These are phyloP conservation scores for Calonectria hawksworthii DNA, from an alignment of 2,329 filamentous ascomycete species.

Conservation along the genomic window DNA sequence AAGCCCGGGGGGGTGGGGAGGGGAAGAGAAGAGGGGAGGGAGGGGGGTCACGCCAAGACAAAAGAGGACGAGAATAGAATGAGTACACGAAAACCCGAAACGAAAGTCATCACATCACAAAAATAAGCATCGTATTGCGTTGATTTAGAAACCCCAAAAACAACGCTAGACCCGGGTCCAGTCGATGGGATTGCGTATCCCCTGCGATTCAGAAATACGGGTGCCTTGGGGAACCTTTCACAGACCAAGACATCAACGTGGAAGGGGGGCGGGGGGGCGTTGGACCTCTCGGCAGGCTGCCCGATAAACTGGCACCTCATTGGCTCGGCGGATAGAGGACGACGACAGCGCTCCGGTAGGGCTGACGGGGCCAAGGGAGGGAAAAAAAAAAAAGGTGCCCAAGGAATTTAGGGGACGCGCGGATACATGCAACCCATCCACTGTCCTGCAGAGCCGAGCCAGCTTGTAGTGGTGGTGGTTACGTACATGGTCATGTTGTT, in stretches of 20 bases:
- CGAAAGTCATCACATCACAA: background rate
- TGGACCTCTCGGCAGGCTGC: constrained; percentile 42
- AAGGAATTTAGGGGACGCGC: constrained; percentile 19
- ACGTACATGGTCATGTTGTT: too few species aligned
- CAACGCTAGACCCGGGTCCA: background rate
- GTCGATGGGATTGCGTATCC: constrained; percentile 40
- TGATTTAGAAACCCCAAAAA: background rate
- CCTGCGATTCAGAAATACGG: constrained; percentile 41
- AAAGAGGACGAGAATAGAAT: background rate
- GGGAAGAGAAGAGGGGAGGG: too few species aligned
- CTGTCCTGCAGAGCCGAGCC: background rate
- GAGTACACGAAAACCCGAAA: background rate
- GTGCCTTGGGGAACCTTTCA: constrained; percentile 46
- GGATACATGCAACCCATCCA: constrained; percentile 34
- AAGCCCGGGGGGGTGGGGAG: background rate
- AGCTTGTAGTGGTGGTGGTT: background rate
- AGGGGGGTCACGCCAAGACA: background rate
- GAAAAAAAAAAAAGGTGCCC: background rate
- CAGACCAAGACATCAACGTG: constrained; percentile 23
- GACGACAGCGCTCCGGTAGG: constrained; percentile 27
- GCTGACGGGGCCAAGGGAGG: constrained; percentile 31
- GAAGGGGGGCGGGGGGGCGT: constrained; percentile 12
- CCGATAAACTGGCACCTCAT: constrained; percentile 43
- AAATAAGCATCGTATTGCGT: constrained; percentile 24
- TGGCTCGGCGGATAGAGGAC: constrained; percentile 36